Evolutionary conservation across 108 stramenopile species (phyloP).

Genomic region (Discostella pseudostelligera): DNA sequence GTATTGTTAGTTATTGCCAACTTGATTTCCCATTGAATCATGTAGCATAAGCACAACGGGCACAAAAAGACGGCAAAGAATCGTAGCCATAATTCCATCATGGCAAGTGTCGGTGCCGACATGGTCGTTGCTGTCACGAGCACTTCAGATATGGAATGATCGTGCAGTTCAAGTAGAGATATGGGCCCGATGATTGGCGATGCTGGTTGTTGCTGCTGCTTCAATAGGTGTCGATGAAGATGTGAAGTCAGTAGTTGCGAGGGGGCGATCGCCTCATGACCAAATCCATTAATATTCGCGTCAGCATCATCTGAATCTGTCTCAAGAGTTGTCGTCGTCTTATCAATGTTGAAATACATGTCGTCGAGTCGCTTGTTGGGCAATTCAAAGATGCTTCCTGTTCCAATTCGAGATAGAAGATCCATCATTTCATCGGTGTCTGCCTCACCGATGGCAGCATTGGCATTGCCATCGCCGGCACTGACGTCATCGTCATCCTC

Average conservation of each 20-base stretch:
- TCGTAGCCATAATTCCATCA: slow-evolving; percentile 80
- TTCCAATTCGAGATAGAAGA: not conserved
- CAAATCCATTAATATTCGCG: not conserved
- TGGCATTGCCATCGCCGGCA: not conserved
- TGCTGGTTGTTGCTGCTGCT: not conserved
- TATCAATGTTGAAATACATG: not conserved
- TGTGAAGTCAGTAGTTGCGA: not conserved
- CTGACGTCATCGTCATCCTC: no score
- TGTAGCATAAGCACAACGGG: slow-evolving; percentile 30
- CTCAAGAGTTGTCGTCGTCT: no score
- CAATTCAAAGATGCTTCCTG: not conserved
- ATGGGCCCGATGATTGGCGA: slow-evolving; percentile 27
- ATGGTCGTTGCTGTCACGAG: slow-evolving; percentile 16
- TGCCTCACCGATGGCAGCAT: not conserved
- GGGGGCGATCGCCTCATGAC: not conserved
- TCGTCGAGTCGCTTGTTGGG: not conserved
- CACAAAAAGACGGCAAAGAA: slow-evolving; percentile 54
- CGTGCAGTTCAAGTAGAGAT: slow-evolving; percentile 37
- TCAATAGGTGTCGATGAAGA: no score
- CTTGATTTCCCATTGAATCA: slow-evolving; percentile 17
- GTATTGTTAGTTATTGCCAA: not conserved
- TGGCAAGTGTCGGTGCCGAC: slow-evolving; percentile 52
- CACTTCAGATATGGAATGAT: slow-evolving; percentile 25
- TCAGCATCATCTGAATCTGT: not conserved
- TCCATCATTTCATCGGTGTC: not conserved